Evolutionary conservation across 78 protist species (phyloP).

Genomic region (Ministeria vibrans): DNA sequence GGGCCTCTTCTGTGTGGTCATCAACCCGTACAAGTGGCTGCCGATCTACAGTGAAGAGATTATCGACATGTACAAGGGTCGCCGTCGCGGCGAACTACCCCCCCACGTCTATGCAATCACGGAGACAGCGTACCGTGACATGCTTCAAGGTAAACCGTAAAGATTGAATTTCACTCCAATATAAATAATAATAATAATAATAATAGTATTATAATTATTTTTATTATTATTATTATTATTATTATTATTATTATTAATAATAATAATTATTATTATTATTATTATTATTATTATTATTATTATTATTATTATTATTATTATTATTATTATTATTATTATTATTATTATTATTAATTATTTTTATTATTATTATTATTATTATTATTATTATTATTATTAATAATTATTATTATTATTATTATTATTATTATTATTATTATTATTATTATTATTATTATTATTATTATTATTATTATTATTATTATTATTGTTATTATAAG

Average conservation of each 20-base stretch:
- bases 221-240: too few species aligned
- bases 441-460: too few species aligned
- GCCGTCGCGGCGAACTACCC: conserved; percentile 60
- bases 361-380: not conserved
- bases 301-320: too few species aligned
- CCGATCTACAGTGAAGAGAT: conserved; percentile 74
- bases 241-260: too few species aligned
- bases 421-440: too few species aligned
- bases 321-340: too few species aligned
- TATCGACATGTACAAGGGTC: conserved; percentile 66
- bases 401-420: not conserved
- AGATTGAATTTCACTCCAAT: not conserved
- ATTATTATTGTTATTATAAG: too few species aligned
- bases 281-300: too few species aligned
- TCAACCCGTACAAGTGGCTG: conserved; percentile 84
- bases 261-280: too few species aligned
- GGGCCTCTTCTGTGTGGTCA: conserved; percentile 82
- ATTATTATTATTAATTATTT: too few species aligned
- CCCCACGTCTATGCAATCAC: conserved; percentile 81
- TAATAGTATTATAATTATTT: not conserved
- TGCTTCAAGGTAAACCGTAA: conserved; percentile 45
- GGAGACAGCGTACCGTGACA: conserved; percentile 76
- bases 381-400: not conserved
- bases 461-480: too few species aligned
- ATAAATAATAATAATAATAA: too few species aligned